phyloP scores from a whole-genome alignment of 2,329 filamentous ascomycete species.

The Fusarium virguliforme region DNA sequence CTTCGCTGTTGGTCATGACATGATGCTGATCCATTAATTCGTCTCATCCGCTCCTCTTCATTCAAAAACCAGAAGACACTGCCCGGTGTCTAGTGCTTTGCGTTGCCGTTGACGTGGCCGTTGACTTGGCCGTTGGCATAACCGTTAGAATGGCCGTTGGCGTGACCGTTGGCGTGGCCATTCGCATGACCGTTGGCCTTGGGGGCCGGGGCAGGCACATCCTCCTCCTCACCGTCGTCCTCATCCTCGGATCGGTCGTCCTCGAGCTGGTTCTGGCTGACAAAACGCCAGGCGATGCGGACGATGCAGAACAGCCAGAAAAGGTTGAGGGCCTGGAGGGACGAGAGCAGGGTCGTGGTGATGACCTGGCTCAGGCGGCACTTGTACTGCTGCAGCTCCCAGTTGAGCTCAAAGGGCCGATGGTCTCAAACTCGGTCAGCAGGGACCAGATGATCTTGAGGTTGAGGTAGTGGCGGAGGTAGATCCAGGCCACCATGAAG shows the following conservation, averaged over 20 bases:
- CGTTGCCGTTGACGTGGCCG: conserved; percentile 36
- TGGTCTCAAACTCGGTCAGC: conserved; percentile 81
- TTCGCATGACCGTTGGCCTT: conserved; percentile 44
- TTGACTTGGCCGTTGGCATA: conserved; percentile 34
- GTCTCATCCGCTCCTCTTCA: conserved; percentile 23
- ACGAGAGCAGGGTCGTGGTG: conserved; percentile 74
- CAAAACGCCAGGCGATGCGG: conserved; percentile 80
- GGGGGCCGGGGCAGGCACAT: conserved; percentile 52
- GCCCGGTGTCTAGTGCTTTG: conserved; percentile 35
- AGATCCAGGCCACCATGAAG: conserved; percentile 90
- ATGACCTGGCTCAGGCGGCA: conserved; percentile 79
- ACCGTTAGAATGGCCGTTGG: conserved; percentile 35
- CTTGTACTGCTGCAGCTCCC: conserved; percentile 84
- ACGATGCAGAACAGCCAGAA: conserved; percentile 88
- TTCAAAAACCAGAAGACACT: conserved; percentile 2
- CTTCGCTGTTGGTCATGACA: conserved; percentile 38
- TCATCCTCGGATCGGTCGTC: conserved; percentile 82
- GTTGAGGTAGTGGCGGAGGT: conserved; percentile 90
- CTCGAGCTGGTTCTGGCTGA: conserved; percentile 72
- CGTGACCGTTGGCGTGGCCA: conserved; percentile 36
- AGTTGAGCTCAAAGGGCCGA: conserved; percentile 83
- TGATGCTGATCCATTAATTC: conserved; percentile 48
- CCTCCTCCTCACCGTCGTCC: conserved; percentile 64
- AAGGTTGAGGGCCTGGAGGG: conserved; percentile 82
- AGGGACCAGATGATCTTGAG: conserved; percentile 82